Evolutionary conservation across 352 stramenopile species (phyloP), one percentile per base, ranked within the genome.

Genomic region (Pythium aristosporum): DNA sequence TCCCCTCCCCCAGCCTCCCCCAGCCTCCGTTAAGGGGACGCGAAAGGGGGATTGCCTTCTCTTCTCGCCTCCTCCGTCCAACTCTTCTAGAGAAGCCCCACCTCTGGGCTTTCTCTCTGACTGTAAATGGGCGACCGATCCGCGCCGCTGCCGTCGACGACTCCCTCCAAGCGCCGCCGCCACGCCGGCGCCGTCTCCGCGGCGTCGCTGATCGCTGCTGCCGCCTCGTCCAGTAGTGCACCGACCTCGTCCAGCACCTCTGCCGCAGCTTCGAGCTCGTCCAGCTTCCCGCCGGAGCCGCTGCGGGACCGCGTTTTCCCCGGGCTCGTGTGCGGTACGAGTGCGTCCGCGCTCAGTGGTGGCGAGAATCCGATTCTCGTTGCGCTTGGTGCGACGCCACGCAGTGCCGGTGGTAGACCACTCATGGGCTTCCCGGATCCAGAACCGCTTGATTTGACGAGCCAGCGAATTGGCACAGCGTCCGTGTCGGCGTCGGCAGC

Each of bases 331-430:
- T 65, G 57, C 36, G 51, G 64, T 36, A 52, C 61, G 11, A 48
- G 23, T 21, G 18, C 48, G 13, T 10, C 54, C 2, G 34, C 63
- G 7, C 47, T 63, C 13, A 64, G 28, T 49, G 60, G 28, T 49
- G 60, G 43, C 5, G 76, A 92, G 46, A 92, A 92, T 60, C 83
- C 80, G 49, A 75, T 90, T 41, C 69, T 92, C 12, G 71, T 69
- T 5, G 83, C 80, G 13, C 50, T 92, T 18, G 83, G 83, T 34
- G 79, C 80, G 34, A 90, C 83, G 9, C 80, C 79, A 32, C 51
- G 61, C 13, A 59, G 60, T 25, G 30, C 52, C 39, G 41, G 54
- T 30, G 47, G 47, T 23, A 39, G 20, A 20, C 8, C 51, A 32
- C 2, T 44, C 43, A 34, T 51, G 37, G 48, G 63, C 36, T 51